Percentiles rank a stretch among this genome's conserved stretches.
These are phyloP conservation scores for Carex scoparia DNA, from an alignment of 176 grass and related monocot species.

Conservation along the genomic window DNA sequence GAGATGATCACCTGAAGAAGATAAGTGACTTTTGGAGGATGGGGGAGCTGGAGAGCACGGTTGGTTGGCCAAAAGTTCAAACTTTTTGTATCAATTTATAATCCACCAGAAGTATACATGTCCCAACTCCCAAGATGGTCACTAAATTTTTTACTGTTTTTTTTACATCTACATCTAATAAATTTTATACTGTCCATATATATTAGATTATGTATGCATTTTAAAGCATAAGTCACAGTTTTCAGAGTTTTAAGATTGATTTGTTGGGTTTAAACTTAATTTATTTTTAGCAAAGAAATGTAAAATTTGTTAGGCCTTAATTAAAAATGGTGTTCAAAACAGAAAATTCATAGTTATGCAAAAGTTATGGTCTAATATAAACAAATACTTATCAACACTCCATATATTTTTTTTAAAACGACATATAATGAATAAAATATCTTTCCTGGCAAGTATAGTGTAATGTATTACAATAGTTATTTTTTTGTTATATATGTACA, in stretches of 20 bases:
- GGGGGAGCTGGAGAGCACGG: no score
- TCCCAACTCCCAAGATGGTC: not conserved
- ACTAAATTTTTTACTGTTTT: not conserved
- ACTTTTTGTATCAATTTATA: not conserved
- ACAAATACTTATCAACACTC: no score
- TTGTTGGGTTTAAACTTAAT: not conserved
- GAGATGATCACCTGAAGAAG: no score
- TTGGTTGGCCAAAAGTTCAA: no score
- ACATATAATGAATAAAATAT: no score
- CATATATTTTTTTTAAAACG: no score
- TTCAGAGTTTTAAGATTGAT: not conserved
- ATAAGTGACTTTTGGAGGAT: no score
- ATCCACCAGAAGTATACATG: not conserved
- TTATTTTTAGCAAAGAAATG: not conserved
- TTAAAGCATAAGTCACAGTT: not conserved
- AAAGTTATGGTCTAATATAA: no score
- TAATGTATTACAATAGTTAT: not conserved
- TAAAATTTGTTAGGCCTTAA: not conserved
- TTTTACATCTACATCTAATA: not conserved
- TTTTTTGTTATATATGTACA: not conserved
- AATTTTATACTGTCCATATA: not conserved
- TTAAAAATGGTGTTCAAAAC: not conserved
- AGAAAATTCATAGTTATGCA: not conserved
- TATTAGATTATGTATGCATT: not conserved
- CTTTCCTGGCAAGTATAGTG: not conserved